phyloP scores from a whole-genome alignment of 495 filamentous ascomycete species.

The Trichoderma erinaceum region DNA sequence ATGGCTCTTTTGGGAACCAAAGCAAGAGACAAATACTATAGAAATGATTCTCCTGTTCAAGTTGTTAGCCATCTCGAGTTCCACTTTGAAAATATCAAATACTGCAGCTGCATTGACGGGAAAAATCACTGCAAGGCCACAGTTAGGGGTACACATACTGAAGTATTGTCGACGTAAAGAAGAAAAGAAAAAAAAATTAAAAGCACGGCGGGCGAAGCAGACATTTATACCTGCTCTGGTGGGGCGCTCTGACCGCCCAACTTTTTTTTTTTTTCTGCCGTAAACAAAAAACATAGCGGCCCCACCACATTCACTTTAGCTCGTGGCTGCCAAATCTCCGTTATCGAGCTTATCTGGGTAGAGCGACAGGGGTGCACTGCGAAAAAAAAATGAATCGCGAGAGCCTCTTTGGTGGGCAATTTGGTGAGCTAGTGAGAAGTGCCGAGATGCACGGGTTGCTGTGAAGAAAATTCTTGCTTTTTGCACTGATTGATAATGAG shows the following conservation, averaged over 20 bases:
- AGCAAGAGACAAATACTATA: conserved; percentile 79
- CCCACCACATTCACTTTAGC: background rate
- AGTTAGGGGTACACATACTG: conserved; percentile 40
- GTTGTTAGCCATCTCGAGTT: background rate
- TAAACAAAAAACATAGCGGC: background rate
- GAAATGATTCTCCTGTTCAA: conserved; percentile 70
- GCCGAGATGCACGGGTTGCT: background rate
- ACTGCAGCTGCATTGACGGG: background rate
- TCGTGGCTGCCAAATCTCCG: too few species aligned
- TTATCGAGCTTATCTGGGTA: too few species aligned
- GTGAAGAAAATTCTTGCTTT: background rate
- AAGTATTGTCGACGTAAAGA: conserved; percentile 61
- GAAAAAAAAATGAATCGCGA: background rate
- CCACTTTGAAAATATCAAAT: background rate
- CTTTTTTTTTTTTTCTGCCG: conserved; percentile 13
- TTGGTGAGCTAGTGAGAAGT: background rate
- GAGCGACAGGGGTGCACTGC: background rate
- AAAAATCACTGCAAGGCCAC: background rate
- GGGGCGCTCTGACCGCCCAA: conserved; percentile 15
- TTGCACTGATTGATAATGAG: background rate
- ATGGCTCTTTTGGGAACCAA: conserved; percentile 67
- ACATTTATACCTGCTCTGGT: conserved; percentile 30
- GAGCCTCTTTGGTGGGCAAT: too few species aligned
- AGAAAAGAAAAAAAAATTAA: conserved; percentile 33
- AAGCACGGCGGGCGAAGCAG: conserved; percentile 10